Evolutionary conservation across 495 filamentous ascomycete genomes (phyloP).

Genomic region (Stereocaulon alpinum): DNA sequence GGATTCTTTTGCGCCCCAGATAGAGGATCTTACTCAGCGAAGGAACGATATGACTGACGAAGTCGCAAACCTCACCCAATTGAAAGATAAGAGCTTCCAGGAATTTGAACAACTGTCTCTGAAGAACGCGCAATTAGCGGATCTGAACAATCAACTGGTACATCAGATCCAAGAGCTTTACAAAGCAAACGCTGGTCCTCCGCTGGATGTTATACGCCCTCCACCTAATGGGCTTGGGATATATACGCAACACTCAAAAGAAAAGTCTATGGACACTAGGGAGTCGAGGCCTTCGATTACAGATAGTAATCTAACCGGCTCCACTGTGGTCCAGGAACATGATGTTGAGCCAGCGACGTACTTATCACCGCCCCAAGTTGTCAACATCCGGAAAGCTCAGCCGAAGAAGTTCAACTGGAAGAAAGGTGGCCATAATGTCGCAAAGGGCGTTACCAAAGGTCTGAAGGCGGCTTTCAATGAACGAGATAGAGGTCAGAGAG

Average conservation of each 20-base stretch:
- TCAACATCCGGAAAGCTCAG: conserved; percentile 85
- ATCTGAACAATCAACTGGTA: conserved; percentile 89
- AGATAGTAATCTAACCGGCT: conserved; percentile 41
- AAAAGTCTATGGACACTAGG: conserved; percentile 50
- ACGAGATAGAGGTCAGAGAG: conserved; percentile 44
- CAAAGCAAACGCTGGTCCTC: conserved; percentile 58
- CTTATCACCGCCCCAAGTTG: conserved; percentile 71
- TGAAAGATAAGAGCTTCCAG: conserved; percentile 83
- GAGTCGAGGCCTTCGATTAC: conserved; percentile 38
- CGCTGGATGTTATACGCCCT: conserved; percentile 40
- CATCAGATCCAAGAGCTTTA: conserved; percentile 90
- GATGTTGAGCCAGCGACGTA: conserved; percentile 58
- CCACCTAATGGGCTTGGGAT: conserved; percentile 73
- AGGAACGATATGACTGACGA: conserved; percentile 75
- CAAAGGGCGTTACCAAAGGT: conserved; percentile 88
- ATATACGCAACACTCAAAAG: conserved; percentile 59
- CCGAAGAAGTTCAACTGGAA: conserved; percentile 98
- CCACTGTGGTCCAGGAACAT: conserved; percentile 49
- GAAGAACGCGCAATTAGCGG: conserved; percentile 87
- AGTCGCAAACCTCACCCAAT: conserved; percentile 61
- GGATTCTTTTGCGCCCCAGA: conserved; percentile 60
- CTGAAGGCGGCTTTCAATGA: conserved; percentile 65
- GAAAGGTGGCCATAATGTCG: conserved; percentile 84
- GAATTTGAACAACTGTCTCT: conserved; percentile 90
- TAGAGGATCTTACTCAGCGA: conserved; percentile 76